Evolutionary conservation across 1,139 yeast genomes (phyloP), one percentile per base, ranked within the genome.

Genomic region (Lodderomyces theae): DNA sequence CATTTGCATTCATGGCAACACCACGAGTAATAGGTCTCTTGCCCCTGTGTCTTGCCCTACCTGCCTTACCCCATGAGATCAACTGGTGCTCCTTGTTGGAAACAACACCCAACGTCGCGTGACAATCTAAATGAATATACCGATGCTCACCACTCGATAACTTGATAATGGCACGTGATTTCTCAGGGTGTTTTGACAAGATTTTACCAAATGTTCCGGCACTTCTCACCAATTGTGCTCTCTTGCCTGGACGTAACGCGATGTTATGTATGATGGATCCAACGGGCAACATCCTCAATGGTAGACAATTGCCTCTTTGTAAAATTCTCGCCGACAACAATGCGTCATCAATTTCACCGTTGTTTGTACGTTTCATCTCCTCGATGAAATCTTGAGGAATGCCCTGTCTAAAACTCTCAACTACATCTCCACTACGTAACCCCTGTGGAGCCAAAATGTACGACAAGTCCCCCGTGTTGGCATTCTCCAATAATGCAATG

Each of bases 1-100:
- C 97, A 60, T 82, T 80, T 47, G 95, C 94, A 68, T 92, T 92
- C 96, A 88, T 88, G 40, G 98, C 98, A 53, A 89, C 88, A 79
- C 99, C 99, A 74, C 99, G 86, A 30, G 89, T 96, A 41, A 85
- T 79, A 26, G 99, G 98, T 64, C 98, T 82, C 56, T 84, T 82
- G 51, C 98, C 98, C 60, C 86, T 72, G 74, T 89, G 85, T 63
- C 99, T 84, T 41, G 84, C 74, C 65, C 97, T 81, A 56, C 99
- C 99, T 12, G 99, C 99, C 65, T 94, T 92, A 77, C 99, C 98
- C 69, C 89, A 77, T 42, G 87, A 79, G 47, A 81, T 77, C 51
- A 88, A 88, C 66, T 86, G 95, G 65, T 90, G 97, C 52, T 90
- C 97, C 43, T 88, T 80, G 61, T 94, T 94, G n/a, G 96, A 88